Evolutionary conservation across 345 rosid species (phyloP), one percentile per base, ranked within the genome.

Genomic region (Noccaea caerulescens): DNA sequence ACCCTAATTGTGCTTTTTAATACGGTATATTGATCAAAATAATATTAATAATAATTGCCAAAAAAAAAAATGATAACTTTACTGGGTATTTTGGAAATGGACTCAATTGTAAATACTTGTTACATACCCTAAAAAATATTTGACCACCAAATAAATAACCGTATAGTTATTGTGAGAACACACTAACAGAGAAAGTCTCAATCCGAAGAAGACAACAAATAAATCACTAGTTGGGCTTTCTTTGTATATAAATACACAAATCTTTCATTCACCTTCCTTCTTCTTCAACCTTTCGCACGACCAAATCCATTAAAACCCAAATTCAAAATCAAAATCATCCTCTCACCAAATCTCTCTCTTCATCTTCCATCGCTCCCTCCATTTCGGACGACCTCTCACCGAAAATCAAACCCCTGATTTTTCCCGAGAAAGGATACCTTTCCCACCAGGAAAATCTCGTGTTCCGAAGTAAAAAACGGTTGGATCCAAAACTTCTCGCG

Each of bases 311-410:
- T 14, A 11, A n/a, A 14, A 42, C 3, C 56, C 30, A 37, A 27
- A 9, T 53, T 13, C 57, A 20, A 67, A 41, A 8, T 49, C 27
- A 44, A 18, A 18, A 20, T 20, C 23, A 7, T 42, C 43, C 6
- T n/a, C 39, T n/a, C 38, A 18, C 32, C 27, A 57, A 57, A 39
- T 14, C 16, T 56, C 55, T 61, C n/a, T 32, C 20, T 54, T 13
- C 6, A 23, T 9, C 27, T 10, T 51, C 32, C 58, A 12, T 51
- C 59, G 34, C 69, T 36, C 76, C 71, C 33, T 72, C 64, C 8
- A 61, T 75, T 60, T 75, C 78, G 73, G 73, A 25, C 56, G 7
- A 67, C 61, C 61, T 65, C 71, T 45, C 62, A 14, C 18, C 6
- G 0, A 11, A 11, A 23, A 36, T 4, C 4, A 37, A 25, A 36